Evolutionary conservation across 1,284 basidiomycete genomes (phyloP).

Genomic region (Polyporus tsugae): DNA sequence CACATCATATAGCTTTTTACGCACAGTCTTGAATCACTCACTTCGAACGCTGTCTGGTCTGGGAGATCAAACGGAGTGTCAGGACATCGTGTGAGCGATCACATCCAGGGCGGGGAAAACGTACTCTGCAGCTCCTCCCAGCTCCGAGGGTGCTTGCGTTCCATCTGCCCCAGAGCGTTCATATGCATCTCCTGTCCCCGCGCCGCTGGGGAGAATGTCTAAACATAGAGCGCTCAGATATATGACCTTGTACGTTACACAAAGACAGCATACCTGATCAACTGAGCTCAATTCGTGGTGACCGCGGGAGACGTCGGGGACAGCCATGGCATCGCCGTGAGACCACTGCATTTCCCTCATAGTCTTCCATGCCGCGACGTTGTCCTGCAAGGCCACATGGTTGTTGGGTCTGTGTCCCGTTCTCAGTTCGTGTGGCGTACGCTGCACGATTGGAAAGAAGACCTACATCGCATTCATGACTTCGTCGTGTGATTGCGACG

Average conservation of each 20-base stretch:
- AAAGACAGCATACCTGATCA: slow-evolving; percentile 33
- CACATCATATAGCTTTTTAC: slow-evolving; percentile 32
- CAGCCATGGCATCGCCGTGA: slow-evolving; percentile 35
- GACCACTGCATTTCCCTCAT: slow-evolving; percentile 41
- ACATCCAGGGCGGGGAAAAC: slow-evolving; percentile 19
- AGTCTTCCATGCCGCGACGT: slow-evolving; percentile 38
- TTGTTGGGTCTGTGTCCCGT: slow-evolving; percentile 26
- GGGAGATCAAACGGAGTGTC: not conserved
- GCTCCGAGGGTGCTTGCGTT: slow-evolving; percentile 43
- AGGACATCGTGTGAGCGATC: not conserved
- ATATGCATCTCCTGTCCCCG: slow-evolving; percentile 38
- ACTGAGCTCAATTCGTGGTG: slow-evolving; percentile 33
- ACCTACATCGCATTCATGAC: slow-evolving; percentile 34
- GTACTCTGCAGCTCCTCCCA: slow-evolving; percentile 42
- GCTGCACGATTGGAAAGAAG: slow-evolving; percentile 9
- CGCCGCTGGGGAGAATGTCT: slow-evolving; percentile 31
- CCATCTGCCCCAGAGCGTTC: slow-evolving; percentile 35
- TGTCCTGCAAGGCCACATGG: slow-evolving; percentile 36
- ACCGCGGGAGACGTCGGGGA: slow-evolving; percentile 30
- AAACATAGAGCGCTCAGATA: slow-evolving; percentile 23
- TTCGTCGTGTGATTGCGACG: slow-evolving; percentile 33
- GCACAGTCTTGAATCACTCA: slow-evolving; percentile 36
- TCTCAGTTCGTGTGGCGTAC: slow-evolving; percentile 19
- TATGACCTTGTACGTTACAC: not conserved
- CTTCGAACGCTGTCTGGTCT: slow-evolving; percentile 37